phyloP scores from a whole-genome alignment of 768 basidiomycete genomes.

The Tephrocybe sp. region DNA sequence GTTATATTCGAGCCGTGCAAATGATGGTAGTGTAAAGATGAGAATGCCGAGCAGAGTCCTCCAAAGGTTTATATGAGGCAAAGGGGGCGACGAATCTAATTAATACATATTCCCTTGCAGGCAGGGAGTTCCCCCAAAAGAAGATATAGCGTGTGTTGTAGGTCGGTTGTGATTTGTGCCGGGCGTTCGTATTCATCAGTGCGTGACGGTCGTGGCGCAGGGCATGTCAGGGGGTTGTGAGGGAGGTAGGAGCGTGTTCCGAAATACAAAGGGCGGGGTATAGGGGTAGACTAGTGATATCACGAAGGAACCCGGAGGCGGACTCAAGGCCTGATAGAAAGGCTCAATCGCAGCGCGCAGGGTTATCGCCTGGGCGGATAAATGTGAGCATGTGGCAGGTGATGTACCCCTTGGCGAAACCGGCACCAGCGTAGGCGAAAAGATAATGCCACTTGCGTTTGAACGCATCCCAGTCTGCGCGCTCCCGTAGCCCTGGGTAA shows the following conservation, averaged over 20 bases:
- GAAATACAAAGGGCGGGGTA: neutral
- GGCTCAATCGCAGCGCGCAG: conserved; percentile 41
- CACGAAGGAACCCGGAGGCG: neutral
- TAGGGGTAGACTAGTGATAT: conserved; percentile 7
- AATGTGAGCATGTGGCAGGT: conserved; percentile 82
- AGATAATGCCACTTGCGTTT: conserved; percentile 83
- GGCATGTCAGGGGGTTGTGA: neutral
- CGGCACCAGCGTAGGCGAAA: conserved; percentile 78
- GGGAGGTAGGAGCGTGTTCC: neutral
- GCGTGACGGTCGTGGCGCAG: conserved; percentile 7
- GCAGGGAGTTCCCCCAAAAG: neutral
- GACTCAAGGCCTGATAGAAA: neutral
- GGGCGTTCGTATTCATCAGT: neutral
- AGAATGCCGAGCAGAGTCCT: neutral
- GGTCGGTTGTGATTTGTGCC: neutral
- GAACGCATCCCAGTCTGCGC: conserved; percentile 62
- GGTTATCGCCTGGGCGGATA: conserved; percentile 52
- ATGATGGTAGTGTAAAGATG: neutral
- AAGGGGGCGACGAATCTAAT: neutral
- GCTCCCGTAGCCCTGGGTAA: conserved; percentile 58
- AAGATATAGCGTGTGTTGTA: conserved; percentile 2
- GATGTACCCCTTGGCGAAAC: conserved; percentile 78
- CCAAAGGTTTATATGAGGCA: neutral
- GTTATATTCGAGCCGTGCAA: conserved; percentile 6
- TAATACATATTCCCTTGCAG: conserved; percentile 4